phyloP scores from a whole-genome alignment of 2,329 filamentous ascomycete genomes.

The Knufia fluminis region DNA sequence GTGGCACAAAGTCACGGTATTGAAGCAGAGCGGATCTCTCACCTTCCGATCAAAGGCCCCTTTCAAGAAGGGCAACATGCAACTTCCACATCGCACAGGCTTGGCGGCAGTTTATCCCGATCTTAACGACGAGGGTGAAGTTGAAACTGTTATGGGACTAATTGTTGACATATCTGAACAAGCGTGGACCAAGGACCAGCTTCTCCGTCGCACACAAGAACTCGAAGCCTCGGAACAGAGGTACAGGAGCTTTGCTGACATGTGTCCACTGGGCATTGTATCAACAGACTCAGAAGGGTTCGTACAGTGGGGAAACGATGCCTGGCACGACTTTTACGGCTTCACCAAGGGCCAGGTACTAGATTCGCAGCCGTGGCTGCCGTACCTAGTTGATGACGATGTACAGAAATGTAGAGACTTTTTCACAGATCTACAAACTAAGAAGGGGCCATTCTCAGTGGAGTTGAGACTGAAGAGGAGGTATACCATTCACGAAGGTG shows the following conservation, averaged over 20 bases:
- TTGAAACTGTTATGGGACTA: conserved; percentile 8
- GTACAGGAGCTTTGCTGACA: conserved; percentile 8
- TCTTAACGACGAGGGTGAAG: conserved; percentile 2
- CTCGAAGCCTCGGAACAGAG: conserved; percentile 6
- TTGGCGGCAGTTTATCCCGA: conserved; percentile 6
- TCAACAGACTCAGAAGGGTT: conserved; percentile 3
- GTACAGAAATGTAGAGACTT: background rate
- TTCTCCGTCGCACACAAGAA: conserved; percentile 31
- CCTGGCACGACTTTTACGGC: conserved; percentile 6
- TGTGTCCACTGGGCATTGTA: conserved; percentile 8
- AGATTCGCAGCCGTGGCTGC: conserved; percentile 6
- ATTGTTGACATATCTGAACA: conserved; percentile 32
- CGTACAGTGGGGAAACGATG: conserved; percentile 4
- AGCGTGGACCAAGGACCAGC: conserved; percentile 40
- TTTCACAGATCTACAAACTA: background rate
- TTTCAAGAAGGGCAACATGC: conserved; percentile 6
- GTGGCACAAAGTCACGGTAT: conserved; percentile 9
- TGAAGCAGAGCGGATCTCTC: conserved; percentile 5
- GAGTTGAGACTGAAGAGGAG: conserved; percentile 4
- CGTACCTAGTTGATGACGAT: background rate
- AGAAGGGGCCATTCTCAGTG: background rate
- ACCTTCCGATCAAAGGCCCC: conserved; percentile 4
- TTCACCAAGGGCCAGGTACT: conserved; percentile 2
- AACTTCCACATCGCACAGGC: conserved; percentile 1
- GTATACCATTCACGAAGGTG: conserved; percentile 5